Evolutionary conservation across 2,329 filamentous ascomycete genomes (phyloP), one percentile per base, ranked within the genome.

Genomic region (Fusarium sp.): DNA sequence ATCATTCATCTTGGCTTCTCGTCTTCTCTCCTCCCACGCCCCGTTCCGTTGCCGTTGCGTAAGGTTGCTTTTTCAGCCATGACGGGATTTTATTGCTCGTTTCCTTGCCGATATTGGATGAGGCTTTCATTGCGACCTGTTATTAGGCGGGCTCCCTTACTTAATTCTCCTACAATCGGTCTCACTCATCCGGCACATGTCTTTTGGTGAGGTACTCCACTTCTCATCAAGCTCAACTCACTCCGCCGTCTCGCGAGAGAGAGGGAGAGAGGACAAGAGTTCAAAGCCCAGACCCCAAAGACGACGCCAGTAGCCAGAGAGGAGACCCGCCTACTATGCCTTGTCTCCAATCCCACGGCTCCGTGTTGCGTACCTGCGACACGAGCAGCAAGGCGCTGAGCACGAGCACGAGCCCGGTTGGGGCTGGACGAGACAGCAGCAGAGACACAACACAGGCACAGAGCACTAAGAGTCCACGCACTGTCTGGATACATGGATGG

Each of bases 61-160:
- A 29, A 29, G 27, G 27, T 29, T 36, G 27, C 58, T 56, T 55
- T 60, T 61, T 57, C 58, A n/a, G 42, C 38, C 59, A 67, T 61
- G 44, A 46, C 56, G 40, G 40, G 57, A 46, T 46, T 55, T 51
- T 29, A 53, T 64, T 61, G 58, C 54, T 60, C 64, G 67, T 58
- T 58, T 70, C 57, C 49, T 51, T 70, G 60, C 59, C 59, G 65
- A 68, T 57, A 64, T 67, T 67, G 50, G 63, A 70, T 59, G 54
- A 65, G 54, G 59, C 31, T 46, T 38, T 69, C 59, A 9, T 34
- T 27, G 31, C 40, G n/a, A n/a, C 42, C 14, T 46, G 42, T 46
- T 61, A 23, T 42, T 27, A 25, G 44, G 36, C 55, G 25, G 29
- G 53, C 40, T 61, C 57, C 46, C 56, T 53, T 55, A 34, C 49